These are phyloP conservation scores for Medicago truncatula DNA, from an alignment of 306 rosid species.

Conservation along the genomic window MtrunA17r5.0-ANR NC_053044.1:48864001-48864500, in stretches of 20 bases:
- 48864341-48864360: not conserved
- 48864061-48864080: not conserved
- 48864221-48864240: constrained; percentile 37
- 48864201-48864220: constrained; percentile 24
- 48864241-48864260: constrained; percentile 26
- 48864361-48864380: not conserved
- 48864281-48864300: not conserved
- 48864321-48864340: not conserved
- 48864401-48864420: not conserved
- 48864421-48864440: not conserved
- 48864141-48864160: constrained; percentile 40
- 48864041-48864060: no score
- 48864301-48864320: not conserved
- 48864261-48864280: constrained; percentile 11
- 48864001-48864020: no score
- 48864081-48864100: constrained; percentile 7
- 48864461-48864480: not conserved
- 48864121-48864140: not conserved
- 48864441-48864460: not conserved
- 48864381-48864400: not conserved
- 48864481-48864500: not conserved
- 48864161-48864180: constrained; percentile 46
- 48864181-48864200: constrained; percentile 41
- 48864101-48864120: constrained; percentile 29
- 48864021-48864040: no score